Base-by-base conservation (phyloP, 140 eudicot species). In the Flaveria floridana region DNA sequence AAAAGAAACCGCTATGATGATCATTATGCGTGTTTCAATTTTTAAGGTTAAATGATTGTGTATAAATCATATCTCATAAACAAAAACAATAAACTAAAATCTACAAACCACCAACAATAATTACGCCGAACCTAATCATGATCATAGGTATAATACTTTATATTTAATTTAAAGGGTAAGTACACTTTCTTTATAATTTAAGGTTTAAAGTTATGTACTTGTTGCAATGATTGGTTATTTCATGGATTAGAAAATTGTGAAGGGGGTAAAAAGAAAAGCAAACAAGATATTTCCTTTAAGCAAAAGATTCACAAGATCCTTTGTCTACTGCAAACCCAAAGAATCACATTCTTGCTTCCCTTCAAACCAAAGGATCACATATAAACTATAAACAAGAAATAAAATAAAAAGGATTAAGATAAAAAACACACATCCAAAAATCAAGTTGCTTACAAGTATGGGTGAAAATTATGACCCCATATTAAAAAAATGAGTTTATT, bases 281-380 rank as follows among this genome's bases (percentile, higher is more conserved):
- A 74, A 69, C 76, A 59, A 59, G 56, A 80, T 80, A 41, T 74
- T 80, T 68, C 51, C 84, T 74, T 80, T 67, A 57, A 73, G 67
- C 80, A 65, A 80, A 80, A 67, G 80, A 80, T 74, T 68, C 76
- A 80, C 80, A 67, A 57, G 68, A 74, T 74, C 72, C 76, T 58
- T 19, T 41, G 66, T 50, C 65, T 77, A 72, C 74, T 79, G 11
- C 59, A 57, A 59, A 50, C 76, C 76, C n/a, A 80, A 67, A 68
- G 80, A 46, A 76, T 76, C 67, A 74, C 76, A 80, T 79, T 65
- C 74, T 79, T 79, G 61, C 79, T 65, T 72, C 75, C 74, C 74
- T 78, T 78, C 73, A 50, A 71, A 68, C 70, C 59, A 76, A 75
- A 75, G 79, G 26, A 75, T 65, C 65, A 37, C 63, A 65, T 66